Evolutionary conservation across 176 grass and related monocot genomes (phyloP), one percentile per base, ranked within the genome.

Genomic region (Rhynchospora breviuscula): DNA sequence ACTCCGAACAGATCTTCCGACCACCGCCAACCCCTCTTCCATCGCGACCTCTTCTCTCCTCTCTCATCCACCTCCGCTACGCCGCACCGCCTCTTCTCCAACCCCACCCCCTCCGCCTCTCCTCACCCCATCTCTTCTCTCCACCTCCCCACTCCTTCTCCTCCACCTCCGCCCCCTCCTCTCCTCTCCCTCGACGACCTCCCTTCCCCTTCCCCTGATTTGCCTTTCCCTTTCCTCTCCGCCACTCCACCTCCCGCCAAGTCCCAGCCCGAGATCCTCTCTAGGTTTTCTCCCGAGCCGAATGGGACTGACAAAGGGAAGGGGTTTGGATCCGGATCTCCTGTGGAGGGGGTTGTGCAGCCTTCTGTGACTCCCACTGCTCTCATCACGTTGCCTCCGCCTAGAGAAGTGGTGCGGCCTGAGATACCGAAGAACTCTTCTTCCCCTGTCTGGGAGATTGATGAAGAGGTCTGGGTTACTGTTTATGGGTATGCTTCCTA

Each of bases 381-480:
- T 46, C 83, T 96, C 67, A 91, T 96, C 75, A 96, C 88, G 4
- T 85, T 93, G 56, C 93, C 90, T 0, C 90, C 93, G 0, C 93
- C 87, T 6, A 89, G 90, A 81, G 90, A 96, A 75, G 93, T 96
- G 45, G 93, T 86, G 26, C 88, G 93, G 51, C 90, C 93, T 0
- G 93, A 96, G 83, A 86, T 93, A 71, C 86, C 86, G 0, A 90
- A 81, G 80, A 83, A 91, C 60, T 88, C 86, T 65, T 74, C 81
- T 53, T 85, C 87, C 8, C 31, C 86, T 5, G 52, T 89, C 57
- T 85, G 83, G 10, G 79, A 82, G n/a, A 78, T 96, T 57, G 89
- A 96, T 57, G 93, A 96, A 40, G 93, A 93, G 79, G 93, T 92
- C 45, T 96, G 93, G 93, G 83, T 96, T 82, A 96, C 93, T 25